These are phyloP conservation scores for Penicillium waksmanii DNA, from an alignment of 495 filamentous ascomycete genomes.

Conservation along the genomic window DNA sequence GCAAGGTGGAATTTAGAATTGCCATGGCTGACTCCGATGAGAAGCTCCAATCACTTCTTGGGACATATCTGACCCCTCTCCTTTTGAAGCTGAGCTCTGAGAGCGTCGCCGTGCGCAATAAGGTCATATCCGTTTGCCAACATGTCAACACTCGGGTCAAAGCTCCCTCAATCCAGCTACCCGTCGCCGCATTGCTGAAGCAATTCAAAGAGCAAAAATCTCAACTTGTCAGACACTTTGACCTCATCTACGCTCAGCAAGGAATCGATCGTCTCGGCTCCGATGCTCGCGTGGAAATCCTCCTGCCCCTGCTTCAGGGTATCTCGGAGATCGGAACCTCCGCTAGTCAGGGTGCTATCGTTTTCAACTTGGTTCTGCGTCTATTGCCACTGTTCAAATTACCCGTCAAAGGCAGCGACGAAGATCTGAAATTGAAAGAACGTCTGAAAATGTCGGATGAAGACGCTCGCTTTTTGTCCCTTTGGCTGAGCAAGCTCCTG, in stretches of 20 bases:
- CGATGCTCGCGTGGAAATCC: conserved; percentile 66
- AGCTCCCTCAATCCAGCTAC: conserved; percentile 73
- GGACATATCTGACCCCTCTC: conserved; percentile 77
- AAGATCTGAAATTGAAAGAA: conserved; percentile 70
- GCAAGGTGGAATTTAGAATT: conserved; percentile 88
- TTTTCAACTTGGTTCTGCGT: conserved; percentile 85
- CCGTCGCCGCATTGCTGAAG: conserved; percentile 78
- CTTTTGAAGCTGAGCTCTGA: conserved; percentile 84
- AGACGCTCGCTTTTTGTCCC: conserved; percentile 75
- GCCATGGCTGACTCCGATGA: conserved; percentile 82
- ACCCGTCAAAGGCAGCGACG: conserved; percentile 73
- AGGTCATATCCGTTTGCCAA: conserved; percentile 74
- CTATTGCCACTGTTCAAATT: conserved; percentile 71
- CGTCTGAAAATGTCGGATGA: conserved; percentile 66
- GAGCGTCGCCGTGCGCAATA: conserved; percentile 78
- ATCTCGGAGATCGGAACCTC: conserved; percentile 69
- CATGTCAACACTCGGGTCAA: conserved; percentile 78
- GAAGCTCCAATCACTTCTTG: conserved; percentile 76
- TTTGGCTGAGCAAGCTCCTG: conserved; percentile 79
- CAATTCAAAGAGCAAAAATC: conserved; percentile 83
- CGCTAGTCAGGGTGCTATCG: conserved; percentile 63
- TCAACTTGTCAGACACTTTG: conserved; percentile 81
- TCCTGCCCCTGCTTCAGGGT: conserved; percentile 72
- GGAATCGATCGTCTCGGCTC: conserved; percentile 71
- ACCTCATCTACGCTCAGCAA: conserved; percentile 86